Base-by-base conservation (phyloP, 371 early-diverging fungal genomes). In the Thermomucor indicae-seudaticae region DNA sequence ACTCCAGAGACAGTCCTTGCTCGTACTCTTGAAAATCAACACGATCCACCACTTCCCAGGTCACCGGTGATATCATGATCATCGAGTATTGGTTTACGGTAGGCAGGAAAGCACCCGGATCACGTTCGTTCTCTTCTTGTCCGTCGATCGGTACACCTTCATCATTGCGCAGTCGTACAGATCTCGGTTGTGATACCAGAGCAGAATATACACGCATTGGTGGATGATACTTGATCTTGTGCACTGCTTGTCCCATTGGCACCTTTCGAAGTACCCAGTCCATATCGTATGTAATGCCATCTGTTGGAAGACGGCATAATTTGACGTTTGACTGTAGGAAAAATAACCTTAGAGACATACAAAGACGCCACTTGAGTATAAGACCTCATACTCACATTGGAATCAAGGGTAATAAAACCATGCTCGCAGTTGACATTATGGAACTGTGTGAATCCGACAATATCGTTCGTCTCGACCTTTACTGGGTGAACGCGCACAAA, bases 1-100 rank as follows among this genome's bases (percentile, higher is more conserved):
- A 79, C 45, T 87, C 80, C 43, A 95, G 72, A 16, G 81, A 81
- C 20, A 89, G 73, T 8, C 93, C 87, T 45, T 91, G 90, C 65
- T 99, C 99, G 67, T 92, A 85, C 47, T 84, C 88, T 23, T 85
- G 84, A 57, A 98, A 80, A 24, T 75, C 74, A 49, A 82, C 79
- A 59, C 70, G 70, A 63, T 97, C 97, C 1, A 96, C 89, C 3
- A 88, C 90, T 56, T 97, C 94, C 93, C 94, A 98, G 4, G 96
- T 95, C 3, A 91, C 85, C 1, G 97, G 96, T 1, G 96, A 93
- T 5, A 96, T 78, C 51, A 98, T 77, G 41, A 95, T 88, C 47
- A 98, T 58, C 1, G 80, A 77, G 58, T 79, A 92, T 6, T 65
- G 63, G 6, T 84, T 78, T 8, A 83, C 67, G 5, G 62, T 56